Percentiles rank a stretch among this genome's conserved stretches.
Conservation (phyloP, 179 eudicot species). For the Silene coronaria region DNA sequence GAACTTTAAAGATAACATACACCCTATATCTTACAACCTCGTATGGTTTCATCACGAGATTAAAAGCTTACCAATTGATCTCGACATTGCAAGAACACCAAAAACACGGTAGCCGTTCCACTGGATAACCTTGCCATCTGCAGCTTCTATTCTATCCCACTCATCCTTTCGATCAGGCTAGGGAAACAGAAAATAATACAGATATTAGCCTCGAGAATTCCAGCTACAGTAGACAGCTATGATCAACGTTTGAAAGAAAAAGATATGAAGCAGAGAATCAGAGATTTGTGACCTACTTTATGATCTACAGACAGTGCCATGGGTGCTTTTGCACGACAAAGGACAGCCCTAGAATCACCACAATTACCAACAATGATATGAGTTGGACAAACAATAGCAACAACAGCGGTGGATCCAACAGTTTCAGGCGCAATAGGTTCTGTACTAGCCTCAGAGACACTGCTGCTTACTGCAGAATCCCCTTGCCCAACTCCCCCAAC, state of each 20-base stretch:
- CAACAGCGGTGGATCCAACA: slow-evolving; percentile 73
- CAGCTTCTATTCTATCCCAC: slow-evolving; percentile 67
- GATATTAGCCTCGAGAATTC: slow-evolving; percentile 16
- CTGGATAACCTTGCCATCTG: slow-evolving; percentile 72
- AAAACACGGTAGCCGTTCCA: slow-evolving; percentile 87
- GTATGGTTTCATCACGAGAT: not conserved
- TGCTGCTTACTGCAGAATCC: slow-evolving; percentile 19
- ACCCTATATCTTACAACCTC: not conserved
- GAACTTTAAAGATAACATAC: not conserved
- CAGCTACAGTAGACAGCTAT: slow-evolving; percentile 7
- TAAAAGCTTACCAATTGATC: slow-evolving; percentile 63
- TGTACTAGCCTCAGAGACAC: slow-evolving; percentile 28
- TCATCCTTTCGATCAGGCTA: slow-evolving; percentile 88
- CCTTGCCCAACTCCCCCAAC: slow-evolving; percentile 36
- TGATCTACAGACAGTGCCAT: slow-evolving; percentile 59
- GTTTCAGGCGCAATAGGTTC: slow-evolving; percentile 63
- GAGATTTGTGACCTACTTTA: slow-evolving; percentile 39
- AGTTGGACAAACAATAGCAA: slow-evolving; percentile 50
- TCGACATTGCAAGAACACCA: slow-evolving; percentile 85
- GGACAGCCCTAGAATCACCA: slow-evolving; percentile 72
- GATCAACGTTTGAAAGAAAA: not conserved
- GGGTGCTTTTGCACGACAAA: slow-evolving; percentile 56
- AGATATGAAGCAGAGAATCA: slow-evolving; percentile 7
- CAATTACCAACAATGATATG: slow-evolving; percentile 54
- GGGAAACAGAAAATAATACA: slow-evolving; percentile 15